Evolutionary conservation across 768 basidiomycete genomes (phyloP), one percentile per base, ranked within the genome.

Genomic region (Floccularia luteovirens): DNA sequence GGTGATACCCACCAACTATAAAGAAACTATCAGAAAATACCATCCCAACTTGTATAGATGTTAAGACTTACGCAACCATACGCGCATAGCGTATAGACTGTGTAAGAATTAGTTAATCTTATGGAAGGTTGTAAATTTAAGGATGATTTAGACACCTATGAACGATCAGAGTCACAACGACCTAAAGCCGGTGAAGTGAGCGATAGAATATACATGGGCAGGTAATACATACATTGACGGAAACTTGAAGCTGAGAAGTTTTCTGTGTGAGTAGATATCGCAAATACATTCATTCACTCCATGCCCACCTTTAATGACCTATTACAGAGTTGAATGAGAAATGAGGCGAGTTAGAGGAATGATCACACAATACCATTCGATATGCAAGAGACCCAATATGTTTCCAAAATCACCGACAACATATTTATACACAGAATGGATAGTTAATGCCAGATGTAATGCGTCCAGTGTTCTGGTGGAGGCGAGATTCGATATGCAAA

Each of bases 81-180:
- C 64, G 2, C 72, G 63, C 42, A 59, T 58, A 4, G 68, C 59
- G 33, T 74, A 74, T 17, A 72, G 46, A 44, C 70, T 70, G 12
- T n/a, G n/a, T 14, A 17, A 35, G 32, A 38, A 24, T 5, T 11
- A 17, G 17, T n/a, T 38, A 23, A 35, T 21, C 21, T 20, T 27
- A 23, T 31, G 13, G 22, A 12, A 34, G n/a, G 24, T 31, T 14
- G 37, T 31, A 17, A 11, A 6, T 39, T 34, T 14, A n/a, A n/a
- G n/a, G n/a, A n/a, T n/a, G n/a, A 25, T 13, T 31, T 5, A 55
- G 63, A 43, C 42, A 68, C 67, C 58, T 59, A 51, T 72, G 70
- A 1, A 72, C 69, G 19, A 70, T 41, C 2, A 72, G 46, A 24
- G 70, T 58, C 21, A 72, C 62, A 3, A 71, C 42, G 2, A 70